Evolutionary conservation across 2,329 filamentous ascomycete genomes (phyloP).

Genomic region (Penicillium sumatraense): DNA sequence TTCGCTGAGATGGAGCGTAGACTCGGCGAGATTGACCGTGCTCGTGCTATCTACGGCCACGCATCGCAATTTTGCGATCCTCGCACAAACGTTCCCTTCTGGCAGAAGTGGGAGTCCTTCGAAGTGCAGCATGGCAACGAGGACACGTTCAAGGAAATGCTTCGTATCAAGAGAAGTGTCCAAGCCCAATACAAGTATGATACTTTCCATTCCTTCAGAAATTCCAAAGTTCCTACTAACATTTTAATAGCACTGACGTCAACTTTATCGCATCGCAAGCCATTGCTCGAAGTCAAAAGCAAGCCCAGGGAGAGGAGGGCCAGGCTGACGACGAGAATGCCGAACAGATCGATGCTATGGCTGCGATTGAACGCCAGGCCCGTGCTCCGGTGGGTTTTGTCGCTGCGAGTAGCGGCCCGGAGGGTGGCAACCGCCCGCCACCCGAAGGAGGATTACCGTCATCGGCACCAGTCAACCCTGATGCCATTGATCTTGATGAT

Average conservation of each 20-base stretch:
- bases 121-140: slow-evolving; percentile 98
- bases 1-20: slow-evolving; percentile 96
- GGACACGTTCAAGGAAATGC: slow-evolving; percentile 99
- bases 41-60: slow-evolving; percentile 93
- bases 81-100: slow-evolving; percentile 85
- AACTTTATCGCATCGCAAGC: slow-evolving; percentile 98
- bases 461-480: slow-evolving; percentile 70
- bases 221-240: slow-evolving; percentile 38
- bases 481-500: slow-evolving; percentile 82
- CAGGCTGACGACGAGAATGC: slow-evolving; percentile 48
- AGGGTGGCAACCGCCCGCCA: slow-evolving; percentile 61
- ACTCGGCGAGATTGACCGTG: slow-evolving; percentile 90
- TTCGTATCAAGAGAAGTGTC: slow-evolving; percentile 94
- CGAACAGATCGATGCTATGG: slow-evolving; percentile 78
- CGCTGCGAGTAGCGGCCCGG: slow-evolving; percentile 75
- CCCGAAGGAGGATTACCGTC: slow-evolving; percentile 36
- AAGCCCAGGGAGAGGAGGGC: slow-evolving; percentile 42
- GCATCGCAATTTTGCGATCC: slow-evolving; percentile 98
- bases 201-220: background rate
- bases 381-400: slow-evolving; percentile 90
- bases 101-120: slow-evolving; percentile 96
- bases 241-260: slow-evolving; percentile 74
- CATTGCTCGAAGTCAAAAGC: slow-evolving; percentile 75
- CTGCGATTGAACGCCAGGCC: slow-evolving; percentile 83
- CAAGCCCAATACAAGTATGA: slow-evolving; percentile 91